phyloP scores from a whole-genome alignment of 2,329 filamentous ascomycete genomes.

The Beauveria bassiana region DNA sequence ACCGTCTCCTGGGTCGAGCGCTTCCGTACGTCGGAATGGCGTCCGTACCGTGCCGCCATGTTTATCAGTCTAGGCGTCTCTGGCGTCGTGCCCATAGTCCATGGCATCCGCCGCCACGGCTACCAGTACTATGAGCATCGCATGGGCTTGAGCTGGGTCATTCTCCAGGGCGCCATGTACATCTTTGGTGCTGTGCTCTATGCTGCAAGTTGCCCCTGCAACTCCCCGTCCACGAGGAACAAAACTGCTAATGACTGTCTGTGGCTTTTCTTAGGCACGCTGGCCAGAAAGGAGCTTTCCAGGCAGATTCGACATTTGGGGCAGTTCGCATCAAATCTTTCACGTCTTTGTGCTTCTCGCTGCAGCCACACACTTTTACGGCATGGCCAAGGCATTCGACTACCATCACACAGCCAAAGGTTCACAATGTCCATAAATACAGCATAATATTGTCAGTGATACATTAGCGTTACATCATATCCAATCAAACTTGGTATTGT shows the following conservation, averaged over 20 bases:
- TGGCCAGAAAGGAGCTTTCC: constrained; percentile 77
- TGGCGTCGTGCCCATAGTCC: constrained; percentile 73
- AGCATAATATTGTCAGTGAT: not conserved
- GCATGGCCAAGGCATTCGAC: constrained; percentile 78
- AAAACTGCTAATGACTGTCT: constrained; percentile 14
- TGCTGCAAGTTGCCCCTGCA: constrained; percentile 49
- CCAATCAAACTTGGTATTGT: not conserved
- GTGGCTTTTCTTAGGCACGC: constrained; percentile 43
- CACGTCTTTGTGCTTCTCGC: constrained; percentile 83
- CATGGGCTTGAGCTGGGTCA: constrained; percentile 74
- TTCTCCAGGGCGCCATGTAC: constrained; percentile 76
- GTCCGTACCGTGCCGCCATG: constrained; percentile 80
- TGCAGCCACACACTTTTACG: constrained; percentile 71
- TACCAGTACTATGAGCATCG: constrained; percentile 56
- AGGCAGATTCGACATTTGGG: constrained; percentile 80
- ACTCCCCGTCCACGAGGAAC: not conserved
- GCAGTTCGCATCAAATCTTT: constrained; percentile 93
- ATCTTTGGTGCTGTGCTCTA: constrained; percentile 81
- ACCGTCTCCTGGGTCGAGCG: constrained; percentile 69
- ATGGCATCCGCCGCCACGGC: constrained; percentile 65
- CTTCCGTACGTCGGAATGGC: constrained; percentile 77
- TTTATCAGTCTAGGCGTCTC: constrained; percentile 83
- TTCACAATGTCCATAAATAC: constrained; percentile 35
- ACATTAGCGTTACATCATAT: not conserved
- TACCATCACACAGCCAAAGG: constrained; percentile 62